A percentile compares a stretch with the other conserved stretches of the same genome.
phyloP scores from a whole-genome alignment of 83 land plant species.

The Picea abies region DNA sequence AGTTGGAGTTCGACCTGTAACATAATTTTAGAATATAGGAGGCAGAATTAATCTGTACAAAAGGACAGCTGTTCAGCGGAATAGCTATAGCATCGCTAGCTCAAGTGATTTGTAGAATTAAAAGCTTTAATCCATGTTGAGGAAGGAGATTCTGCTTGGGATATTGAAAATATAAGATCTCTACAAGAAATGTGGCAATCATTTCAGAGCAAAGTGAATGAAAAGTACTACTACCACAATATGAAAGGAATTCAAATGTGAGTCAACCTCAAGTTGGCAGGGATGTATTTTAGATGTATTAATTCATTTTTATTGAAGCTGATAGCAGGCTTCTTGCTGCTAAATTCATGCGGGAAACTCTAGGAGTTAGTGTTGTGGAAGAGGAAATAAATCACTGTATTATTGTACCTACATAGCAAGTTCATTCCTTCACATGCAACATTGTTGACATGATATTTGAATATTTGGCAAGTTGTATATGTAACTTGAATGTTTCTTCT shows the following conservation, averaged over 20 bases:
- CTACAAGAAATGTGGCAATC: no score
- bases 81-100: conserved; percentile 1
- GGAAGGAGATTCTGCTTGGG: background rate
- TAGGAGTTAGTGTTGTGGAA: background rate
- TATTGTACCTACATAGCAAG: background rate
- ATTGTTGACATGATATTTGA: background rate
- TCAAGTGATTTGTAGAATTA: background rate
- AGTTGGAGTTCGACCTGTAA: conserved; percentile 63
- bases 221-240: background rate
- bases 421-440: background rate
- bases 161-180: background rate
- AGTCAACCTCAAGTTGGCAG: background rate
- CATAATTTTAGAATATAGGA: conserved; percentile 25
- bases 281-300: conserved; percentile 12
- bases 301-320: conserved; percentile 9
- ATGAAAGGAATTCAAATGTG: background rate
- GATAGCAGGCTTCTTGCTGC: background rate
- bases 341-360: conserved; percentile 3
- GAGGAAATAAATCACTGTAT: background rate
- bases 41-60: background rate
- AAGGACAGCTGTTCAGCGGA: background rate
- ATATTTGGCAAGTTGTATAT: conserved; percentile 8
- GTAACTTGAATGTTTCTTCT: background rate
- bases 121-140: background rate
- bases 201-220: background rate